These are phyloP conservation scores for Centrapalus pauciflorus DNA, from an alignment of 129 eudicot species.

Conservation along the genomic window DNA sequence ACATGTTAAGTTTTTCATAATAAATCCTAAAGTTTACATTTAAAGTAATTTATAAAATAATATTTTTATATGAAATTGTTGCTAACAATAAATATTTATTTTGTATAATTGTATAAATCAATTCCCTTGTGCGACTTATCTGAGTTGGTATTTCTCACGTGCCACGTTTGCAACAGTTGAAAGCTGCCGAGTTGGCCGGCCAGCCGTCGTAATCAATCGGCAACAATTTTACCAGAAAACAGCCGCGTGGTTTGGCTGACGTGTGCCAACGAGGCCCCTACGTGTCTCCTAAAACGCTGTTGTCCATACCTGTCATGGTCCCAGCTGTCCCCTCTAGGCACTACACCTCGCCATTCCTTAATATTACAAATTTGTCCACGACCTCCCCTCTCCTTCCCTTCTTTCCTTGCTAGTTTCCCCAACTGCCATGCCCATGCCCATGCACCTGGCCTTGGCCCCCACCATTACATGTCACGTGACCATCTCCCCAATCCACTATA, in stretches of 20 bases:
- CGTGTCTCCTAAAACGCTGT: conserved; percentile 22
- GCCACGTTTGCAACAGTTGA: conserved; percentile 37
- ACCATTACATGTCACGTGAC: conserved; percentile 48
- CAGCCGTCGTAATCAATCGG: conserved; percentile 46
- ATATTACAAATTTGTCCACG: conserved; percentile 34
- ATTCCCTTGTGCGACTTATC: too few relatives aligned
- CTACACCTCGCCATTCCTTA: conserved; percentile 16
- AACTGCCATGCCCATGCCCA: too few relatives aligned
- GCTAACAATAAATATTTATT: too few relatives aligned
- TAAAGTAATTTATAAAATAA: too few relatives aligned
- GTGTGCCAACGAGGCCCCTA: conserved; percentile 25
- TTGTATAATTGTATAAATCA: too few relatives aligned
- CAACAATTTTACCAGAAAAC: conserved; percentile 47
- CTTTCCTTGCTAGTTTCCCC: conserved; percentile 32
- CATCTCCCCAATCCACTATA: conserved; percentile 14
- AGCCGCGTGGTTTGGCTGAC: conserved; percentile 46
- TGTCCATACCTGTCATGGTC: conserved; percentile 30
- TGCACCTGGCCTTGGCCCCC: conserved; percentile 20
- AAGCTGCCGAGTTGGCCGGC: conserved; percentile 49
- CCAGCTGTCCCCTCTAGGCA: conserved; percentile 33
- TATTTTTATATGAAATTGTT: too few relatives aligned
- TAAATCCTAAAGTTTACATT: too few relatives aligned
- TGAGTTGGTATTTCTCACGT: conserved; percentile 23
- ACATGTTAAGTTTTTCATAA: too few relatives aligned
- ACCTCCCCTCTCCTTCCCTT: conserved; percentile 24